These are phyloP conservation scores for Sutorius eximius DNA, from an alignment of 1,284 basidiomycete genomes.

Conservation along the genomic window DNA sequence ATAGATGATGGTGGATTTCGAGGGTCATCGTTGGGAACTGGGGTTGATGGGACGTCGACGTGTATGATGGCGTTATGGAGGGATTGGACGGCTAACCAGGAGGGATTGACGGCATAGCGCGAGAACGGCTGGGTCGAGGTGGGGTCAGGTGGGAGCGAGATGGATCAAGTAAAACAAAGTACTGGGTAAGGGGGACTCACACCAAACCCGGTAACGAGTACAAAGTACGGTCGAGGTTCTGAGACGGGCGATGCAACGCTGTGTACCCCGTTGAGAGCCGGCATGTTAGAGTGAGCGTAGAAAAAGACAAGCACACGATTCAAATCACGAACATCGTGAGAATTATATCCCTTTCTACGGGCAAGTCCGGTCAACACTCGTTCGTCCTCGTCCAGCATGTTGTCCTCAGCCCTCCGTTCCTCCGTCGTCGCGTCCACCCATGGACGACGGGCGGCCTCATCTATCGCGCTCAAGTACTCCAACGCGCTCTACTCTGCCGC, in stretches of 20 bases:
- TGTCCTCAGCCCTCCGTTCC: slow-evolving; percentile 40
- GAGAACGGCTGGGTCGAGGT: slow-evolving; percentile 49
- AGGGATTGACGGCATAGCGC: slow-evolving; percentile 56
- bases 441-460: slow-evolving; percentile 64
- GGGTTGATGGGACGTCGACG: slow-evolving; percentile 36
- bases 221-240: slow-evolving; percentile 38
- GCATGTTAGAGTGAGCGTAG: slow-evolving; percentile 15
- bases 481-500: slow-evolving; percentile 93
- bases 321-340: slow-evolving; percentile 7
- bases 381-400: slow-evolving; percentile 28
- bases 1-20: neutral
- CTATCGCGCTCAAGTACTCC: slow-evolving; percentile 89
- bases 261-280: slow-evolving; percentile 23
- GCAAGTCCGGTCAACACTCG: slow-evolving; percentile 4
- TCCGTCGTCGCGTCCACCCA: slow-evolving; percentile 45
- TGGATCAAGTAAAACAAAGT: slow-evolving; percentile 15
- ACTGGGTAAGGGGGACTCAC: slow-evolving; percentile 42
- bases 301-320: no score
- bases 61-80: slow-evolving; percentile 54
- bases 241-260: neutral
- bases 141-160: slow-evolving; percentile 15
- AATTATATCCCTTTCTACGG: slow-evolving; percentile 16
- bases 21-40: slow-evolving; percentile 5
- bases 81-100: slow-evolving; percentile 60
- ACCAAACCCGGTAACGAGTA: slow-evolving; percentile 61